Conservation (phyloP, 176 grass and related monocot genomes). For the Oryza longistaminata region DNA sequence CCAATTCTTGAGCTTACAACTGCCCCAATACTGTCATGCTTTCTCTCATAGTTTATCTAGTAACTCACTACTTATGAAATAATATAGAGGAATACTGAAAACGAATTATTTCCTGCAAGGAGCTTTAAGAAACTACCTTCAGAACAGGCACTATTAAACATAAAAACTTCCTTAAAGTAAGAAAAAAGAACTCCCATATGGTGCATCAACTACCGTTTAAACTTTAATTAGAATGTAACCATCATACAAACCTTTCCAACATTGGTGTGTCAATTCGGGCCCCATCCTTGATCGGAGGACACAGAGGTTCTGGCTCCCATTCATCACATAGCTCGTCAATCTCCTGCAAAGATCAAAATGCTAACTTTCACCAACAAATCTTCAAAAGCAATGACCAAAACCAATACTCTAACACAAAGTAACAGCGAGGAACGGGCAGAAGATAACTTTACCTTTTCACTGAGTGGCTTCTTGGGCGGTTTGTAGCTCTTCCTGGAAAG, state of each 20-base stretch:
- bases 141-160: neutral
- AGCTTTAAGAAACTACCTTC: conserved; percentile 19
- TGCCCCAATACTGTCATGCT: neutral
- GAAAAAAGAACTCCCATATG: neutral
- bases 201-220: neutral
- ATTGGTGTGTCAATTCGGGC: conserved; percentile 45
- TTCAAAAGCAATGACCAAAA: conserved; percentile 24
- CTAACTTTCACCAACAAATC: conserved; percentile 25
- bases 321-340: conserved; percentile 97
- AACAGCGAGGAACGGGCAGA: neutral
- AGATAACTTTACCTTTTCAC: conserved; percentile 69
- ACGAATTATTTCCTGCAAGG: conserved; percentile 5
- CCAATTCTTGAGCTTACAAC: neutral
- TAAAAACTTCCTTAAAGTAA: neutral
- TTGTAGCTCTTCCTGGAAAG: conserved; percentile 97
- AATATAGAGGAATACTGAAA: conserved; percentile 3
- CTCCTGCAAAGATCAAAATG: conserved; percentile 59
- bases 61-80: neutral
- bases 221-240: conserved; percentile 18
- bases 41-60: neutral
- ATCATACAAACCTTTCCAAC: conserved; percentile 76
- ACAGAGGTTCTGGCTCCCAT: conserved; percentile 87
- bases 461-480: conserved; percentile 85
- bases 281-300: conserved; percentile 68
- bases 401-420: neutral